Conservation (phyloP, 139 green algal genomes). For the Gonium pectorale region DNA sequence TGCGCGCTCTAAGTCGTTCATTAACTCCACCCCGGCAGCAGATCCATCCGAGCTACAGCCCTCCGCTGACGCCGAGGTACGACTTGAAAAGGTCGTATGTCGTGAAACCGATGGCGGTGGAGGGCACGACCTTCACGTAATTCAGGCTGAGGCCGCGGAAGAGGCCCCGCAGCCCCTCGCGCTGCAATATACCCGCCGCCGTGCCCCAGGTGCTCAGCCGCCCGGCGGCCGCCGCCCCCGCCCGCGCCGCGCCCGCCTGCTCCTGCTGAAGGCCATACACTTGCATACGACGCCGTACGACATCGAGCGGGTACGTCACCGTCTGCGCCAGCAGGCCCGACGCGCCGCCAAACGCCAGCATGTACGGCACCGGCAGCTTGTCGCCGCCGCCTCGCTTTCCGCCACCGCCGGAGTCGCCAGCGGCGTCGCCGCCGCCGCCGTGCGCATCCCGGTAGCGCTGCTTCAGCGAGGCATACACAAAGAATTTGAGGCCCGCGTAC, state of each 20-base stretch:
- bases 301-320: conserved; percentile 81
- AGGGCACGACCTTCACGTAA: conserved; percentile 95
- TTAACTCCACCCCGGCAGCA: too few species aligned
- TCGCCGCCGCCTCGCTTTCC: conserved; percentile 7
- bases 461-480: conserved; percentile 91
- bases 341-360: conserved; percentile 85
- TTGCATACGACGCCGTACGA: conserved; percentile 94
- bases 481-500: conserved; percentile 94
- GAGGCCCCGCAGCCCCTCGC: conserved; percentile 52
- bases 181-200: conserved; percentile 5
- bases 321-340: conserved; percentile 92
- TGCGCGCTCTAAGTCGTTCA: too few species aligned
- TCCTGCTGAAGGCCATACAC: conserved; percentile 60
- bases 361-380: conserved; percentile 75
- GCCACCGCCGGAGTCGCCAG: conserved; percentile 29
- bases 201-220: conserved; percentile 32
- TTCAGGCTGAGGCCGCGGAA: conserved; percentile 88
- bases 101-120: conserved; percentile 94
- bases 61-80: conserved; percentile 7
- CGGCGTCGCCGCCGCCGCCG: background rate
- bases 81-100: conserved; percentile 79
- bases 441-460: conserved; percentile 51
- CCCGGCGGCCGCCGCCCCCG: background rate
- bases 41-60: too few species aligned
- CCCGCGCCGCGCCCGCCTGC: background rate